These are phyloP conservation scores for Penstemon newberryi DNA, from an alignment of 257 asterid genomes.

Conservation along the genomic window DNA sequence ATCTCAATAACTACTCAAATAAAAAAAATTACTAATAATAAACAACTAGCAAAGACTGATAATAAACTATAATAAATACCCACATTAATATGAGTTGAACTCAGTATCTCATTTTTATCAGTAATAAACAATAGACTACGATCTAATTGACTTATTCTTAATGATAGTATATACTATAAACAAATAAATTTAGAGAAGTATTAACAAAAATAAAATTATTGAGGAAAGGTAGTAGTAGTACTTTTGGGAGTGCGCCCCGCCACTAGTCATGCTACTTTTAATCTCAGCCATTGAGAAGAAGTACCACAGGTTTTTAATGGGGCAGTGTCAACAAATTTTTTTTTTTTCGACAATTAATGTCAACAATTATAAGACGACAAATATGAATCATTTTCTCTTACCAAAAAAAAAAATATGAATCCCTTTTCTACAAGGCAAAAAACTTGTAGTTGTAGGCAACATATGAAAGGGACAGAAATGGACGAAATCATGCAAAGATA, in stretches of 20 bases:
- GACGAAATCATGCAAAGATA: slow-evolving; percentile 25
- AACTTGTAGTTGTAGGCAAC: background rate
- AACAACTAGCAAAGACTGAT: too few relatives aligned
- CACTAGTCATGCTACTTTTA: slow-evolving; percentile 15
- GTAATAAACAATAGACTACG: too few relatives aligned
- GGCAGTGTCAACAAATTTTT: slow-evolving; percentile 15
- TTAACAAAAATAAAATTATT: background rate
- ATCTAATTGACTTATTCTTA: too few relatives aligned
- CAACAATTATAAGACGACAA: background rate
- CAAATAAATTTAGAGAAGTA: background rate
- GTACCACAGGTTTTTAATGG: slow-evolving; percentile 4
- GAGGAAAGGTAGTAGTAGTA: background rate
- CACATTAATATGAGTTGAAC: too few relatives aligned
- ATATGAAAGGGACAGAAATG: slow-evolving; percentile 25
- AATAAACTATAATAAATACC: too few relatives aligned
- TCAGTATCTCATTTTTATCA: too few relatives aligned
- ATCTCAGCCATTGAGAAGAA: slow-evolving; percentile 16
- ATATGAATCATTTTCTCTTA: background rate
- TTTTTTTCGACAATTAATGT: background rate
- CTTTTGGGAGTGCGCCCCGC: slow-evolving; percentile 15
- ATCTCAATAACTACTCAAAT: too few relatives aligned
- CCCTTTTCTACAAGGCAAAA: background rate
- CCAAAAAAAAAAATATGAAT: background rate
- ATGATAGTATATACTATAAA: too few relatives aligned
- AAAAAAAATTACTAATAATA: too few relatives aligned